phyloP scores from a whole-genome alignment of 768 basidiomycete genomes.

The Chiua virens region DNA sequence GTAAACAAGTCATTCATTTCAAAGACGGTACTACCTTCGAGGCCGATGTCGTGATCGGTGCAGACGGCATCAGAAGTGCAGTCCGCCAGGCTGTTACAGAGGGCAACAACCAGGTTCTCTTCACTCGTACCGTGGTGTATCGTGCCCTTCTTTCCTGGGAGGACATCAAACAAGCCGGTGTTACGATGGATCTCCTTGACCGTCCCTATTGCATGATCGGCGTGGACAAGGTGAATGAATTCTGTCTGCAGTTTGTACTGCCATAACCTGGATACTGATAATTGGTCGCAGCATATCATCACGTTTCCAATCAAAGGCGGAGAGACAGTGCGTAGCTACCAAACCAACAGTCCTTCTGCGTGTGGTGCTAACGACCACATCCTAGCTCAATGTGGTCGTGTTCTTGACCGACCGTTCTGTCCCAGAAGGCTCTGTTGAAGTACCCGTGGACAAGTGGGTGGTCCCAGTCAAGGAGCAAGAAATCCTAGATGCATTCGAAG shows the following conservation, averaged over 20 bases:
- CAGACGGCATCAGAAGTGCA: slow-evolving; percentile 37
- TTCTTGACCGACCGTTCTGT: slow-evolving; percentile 36
- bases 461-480: slow-evolving; percentile 40
- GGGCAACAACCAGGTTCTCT: slow-evolving; percentile 30
- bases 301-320: slow-evolving; percentile 48
- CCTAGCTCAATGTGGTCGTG: slow-evolving; percentile 48
- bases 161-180: slow-evolving; percentile 40
- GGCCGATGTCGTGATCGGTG: slow-evolving; percentile 49
- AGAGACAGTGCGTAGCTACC: slow-evolving; percentile 34
- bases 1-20: slow-evolving; percentile 41
- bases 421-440: slow-evolving; percentile 26
- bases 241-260: no score
- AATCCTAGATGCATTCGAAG: slow-evolving; percentile 42
- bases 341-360: neutral
- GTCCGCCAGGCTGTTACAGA: slow-evolving; percentile 40
- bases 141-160: slow-evolving; percentile 46
- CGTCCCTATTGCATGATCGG: slow-evolving; percentile 47
- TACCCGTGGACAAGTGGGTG: slow-evolving; percentile 41
- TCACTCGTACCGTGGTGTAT: slow-evolving; percentile 50
- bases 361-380: neutral
- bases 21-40: slow-evolving; percentile 47
- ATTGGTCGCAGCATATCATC: slow-evolving; percentile 55
- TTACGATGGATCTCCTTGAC: slow-evolving; percentile 38
- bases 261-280: neutral
- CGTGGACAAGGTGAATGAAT: slow-evolving; percentile 41